Percentiles rank a stretch among this genome's conserved stretches.
Conservation (phyloP, 345 rosid genomes). For the Hirschfeldia incana region DNA sequence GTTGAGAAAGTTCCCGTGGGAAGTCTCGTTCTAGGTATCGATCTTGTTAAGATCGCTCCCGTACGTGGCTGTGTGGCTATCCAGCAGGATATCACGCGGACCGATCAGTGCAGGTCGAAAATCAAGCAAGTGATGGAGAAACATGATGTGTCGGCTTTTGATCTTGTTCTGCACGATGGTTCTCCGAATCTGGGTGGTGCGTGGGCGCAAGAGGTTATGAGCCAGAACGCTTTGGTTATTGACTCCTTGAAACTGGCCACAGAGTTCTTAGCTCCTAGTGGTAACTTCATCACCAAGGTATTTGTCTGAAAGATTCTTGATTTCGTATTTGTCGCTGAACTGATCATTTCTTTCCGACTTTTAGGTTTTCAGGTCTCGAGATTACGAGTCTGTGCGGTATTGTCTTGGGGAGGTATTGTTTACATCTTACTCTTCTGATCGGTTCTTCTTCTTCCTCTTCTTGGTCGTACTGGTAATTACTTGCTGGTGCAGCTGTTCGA, state of each 20-base stretch:
- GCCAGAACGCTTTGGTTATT: constrained; percentile 85
- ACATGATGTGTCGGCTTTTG: constrained; percentile 62
- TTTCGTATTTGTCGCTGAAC: no score
- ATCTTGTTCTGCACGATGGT: constrained; percentile 85
- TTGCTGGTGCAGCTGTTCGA: constrained; percentile 66
- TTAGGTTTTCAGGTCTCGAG: constrained; percentile 94
- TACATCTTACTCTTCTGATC: background rate
- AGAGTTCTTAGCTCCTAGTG: constrained; percentile 74
- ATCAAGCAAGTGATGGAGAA: constrained; percentile 70
- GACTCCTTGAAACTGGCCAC: constrained; percentile 86
- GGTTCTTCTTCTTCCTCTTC: background rate
- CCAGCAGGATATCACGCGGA: constrained; percentile 78
- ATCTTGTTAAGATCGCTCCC: constrained; percentile 68
- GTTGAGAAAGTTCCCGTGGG: constrained; percentile 85
- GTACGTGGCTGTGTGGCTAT: constrained; percentile 71
- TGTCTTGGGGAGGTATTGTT: constrained; percentile 70
- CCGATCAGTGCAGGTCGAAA: constrained; percentile 64
- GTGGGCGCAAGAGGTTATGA: constrained; percentile 83
- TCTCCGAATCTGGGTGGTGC: constrained; percentile 97
- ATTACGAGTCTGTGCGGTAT: constrained; percentile 72
- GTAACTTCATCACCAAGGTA: constrained; percentile 80
- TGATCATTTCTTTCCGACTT: background rate
- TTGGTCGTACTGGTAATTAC: background rate
- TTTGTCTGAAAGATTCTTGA: background rate
- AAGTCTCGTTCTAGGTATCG: constrained; percentile 84